A percentile compares a stretch with the other conserved stretches of the same genome.
These are phyloP conservation scores for Blastobotrys raffinosifermentans DNA, from an alignment of 1,139 yeast genomes.

Conservation along the genomic window DNA sequence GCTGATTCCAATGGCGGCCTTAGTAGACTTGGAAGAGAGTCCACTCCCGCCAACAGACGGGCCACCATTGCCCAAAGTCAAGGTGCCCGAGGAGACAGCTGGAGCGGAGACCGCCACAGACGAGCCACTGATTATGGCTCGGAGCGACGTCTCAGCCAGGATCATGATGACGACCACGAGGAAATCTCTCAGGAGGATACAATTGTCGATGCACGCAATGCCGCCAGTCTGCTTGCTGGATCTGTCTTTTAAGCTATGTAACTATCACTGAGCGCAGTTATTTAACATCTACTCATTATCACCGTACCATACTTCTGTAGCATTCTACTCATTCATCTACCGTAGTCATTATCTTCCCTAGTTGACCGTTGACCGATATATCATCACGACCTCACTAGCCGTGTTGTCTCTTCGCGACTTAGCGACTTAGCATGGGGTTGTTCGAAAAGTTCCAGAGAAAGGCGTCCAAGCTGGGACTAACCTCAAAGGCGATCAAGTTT, in stretches of 20 bases:
- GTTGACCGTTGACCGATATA: too few species aligned
- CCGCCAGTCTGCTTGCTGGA: conserved; percentile 72
- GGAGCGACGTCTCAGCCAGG: conserved; percentile 3
- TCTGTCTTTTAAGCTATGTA: conserved; percentile 51
- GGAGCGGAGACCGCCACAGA: conserved; percentile 44
- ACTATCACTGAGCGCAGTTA: too few species aligned
- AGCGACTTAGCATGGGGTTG: conserved; percentile 36
- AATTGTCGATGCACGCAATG: conserved; percentile 70
- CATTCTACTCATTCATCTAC: too few species aligned
- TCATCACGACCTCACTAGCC: conserved; percentile 1
- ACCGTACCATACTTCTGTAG: too few species aligned
- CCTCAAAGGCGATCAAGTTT: conserved; percentile 22
- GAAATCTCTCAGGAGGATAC: conserved; percentile 28
- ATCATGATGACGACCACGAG: conserved; percentile 29
- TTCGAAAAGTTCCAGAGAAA: conserved; percentile 31
- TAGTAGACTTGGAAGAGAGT: conserved; percentile 74
- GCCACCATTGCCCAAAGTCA: conserved; percentile 37
- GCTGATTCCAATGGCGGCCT: conserved; percentile 79
- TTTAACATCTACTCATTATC: background rate
- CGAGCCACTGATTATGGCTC: conserved; percentile 34
- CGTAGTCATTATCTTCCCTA: too few species aligned
- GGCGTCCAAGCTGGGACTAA: conserved; percentile 28
- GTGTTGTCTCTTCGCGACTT: too few species aligned
- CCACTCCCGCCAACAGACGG: conserved; percentile 34
- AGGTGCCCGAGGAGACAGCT: conserved; percentile 55